A percentile compares a stretch with the other conserved stretches of the same genome.
These are phyloP conservation scores for Syzygium syzygioides DNA, from an alignment of 441 rosid species.

Conservation along the genomic window DNA sequence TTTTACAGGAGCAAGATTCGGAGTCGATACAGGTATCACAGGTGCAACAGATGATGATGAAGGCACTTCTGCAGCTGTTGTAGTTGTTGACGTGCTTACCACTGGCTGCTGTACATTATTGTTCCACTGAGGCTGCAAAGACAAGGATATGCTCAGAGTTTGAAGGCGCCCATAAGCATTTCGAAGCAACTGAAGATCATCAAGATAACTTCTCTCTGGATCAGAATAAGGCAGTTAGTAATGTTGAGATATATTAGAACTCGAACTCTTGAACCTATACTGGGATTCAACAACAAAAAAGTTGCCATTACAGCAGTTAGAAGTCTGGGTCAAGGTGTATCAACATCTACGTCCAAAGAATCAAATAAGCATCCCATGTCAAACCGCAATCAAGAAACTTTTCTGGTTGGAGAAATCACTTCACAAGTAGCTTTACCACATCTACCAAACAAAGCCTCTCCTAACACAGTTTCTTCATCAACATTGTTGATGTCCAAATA, in stretches of 20 bases:
- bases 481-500: not conserved
- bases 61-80: constrained; percentile 41
- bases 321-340: not conserved
- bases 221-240: not conserved
- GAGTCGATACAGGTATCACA: constrained; percentile 29
- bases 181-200: not conserved
- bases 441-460: not conserved
- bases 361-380: not conserved
- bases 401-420: not conserved
- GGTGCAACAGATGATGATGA: constrained; percentile 33
- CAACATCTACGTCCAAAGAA: not conserved
- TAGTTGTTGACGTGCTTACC: constrained; percentile 33
- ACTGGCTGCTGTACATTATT: constrained; percentile 39
- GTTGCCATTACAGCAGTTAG: not conserved
- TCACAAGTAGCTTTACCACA: not conserved
- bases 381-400: not conserved
- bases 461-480: not conserved
- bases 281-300: not conserved
- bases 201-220: not conserved
- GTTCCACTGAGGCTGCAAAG: constrained; percentile 48
- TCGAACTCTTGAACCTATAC: not conserved
- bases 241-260: not conserved
- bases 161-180: not conserved
- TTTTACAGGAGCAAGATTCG: constrained; percentile 43
- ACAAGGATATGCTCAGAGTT: constrained; percentile 10